phyloP scores from a whole-genome alignment of 352 stramenopile genomes.

The Blastocystis hominis region DNA sequence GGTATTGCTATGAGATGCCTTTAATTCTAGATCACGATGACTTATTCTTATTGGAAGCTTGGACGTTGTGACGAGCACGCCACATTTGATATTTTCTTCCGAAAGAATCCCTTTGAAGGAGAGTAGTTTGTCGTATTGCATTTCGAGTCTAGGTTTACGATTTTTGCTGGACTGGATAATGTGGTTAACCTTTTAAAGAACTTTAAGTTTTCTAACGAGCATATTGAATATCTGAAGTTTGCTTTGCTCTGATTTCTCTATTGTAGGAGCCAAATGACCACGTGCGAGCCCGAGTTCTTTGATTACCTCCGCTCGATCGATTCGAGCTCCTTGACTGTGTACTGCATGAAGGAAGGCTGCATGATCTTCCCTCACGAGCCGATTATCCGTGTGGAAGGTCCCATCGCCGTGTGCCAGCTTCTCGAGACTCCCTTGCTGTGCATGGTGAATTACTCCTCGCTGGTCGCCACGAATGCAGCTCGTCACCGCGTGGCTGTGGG shows the following conservation, averaged over 20 bases:
- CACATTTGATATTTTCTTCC: slow-evolving; percentile 93
- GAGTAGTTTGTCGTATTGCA: slow-evolving; percentile 62
- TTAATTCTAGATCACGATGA: slow-evolving; percentile 72
- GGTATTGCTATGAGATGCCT: slow-evolving; percentile 62
- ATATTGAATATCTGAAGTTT: slow-evolving; percentile 83
- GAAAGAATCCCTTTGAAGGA: slow-evolving; percentile 95
- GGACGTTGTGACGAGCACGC: slow-evolving; percentile 79
- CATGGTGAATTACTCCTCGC: slow-evolving; percentile 89
- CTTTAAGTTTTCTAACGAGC: slow-evolving; percentile 80
- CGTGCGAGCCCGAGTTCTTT: slow-evolving; percentile 86
- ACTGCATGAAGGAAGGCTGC: slow-evolving; percentile 83
- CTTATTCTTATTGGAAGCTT: slow-evolving; percentile 95
- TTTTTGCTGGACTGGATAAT: slow-evolving; percentile 83
- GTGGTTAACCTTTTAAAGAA: slow-evolving; percentile 75
- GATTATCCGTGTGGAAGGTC: slow-evolving; percentile 81
- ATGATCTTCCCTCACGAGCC: slow-evolving; percentile 89
- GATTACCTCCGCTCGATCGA: slow-evolving; percentile 82
- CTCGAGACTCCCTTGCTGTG: slow-evolving; percentile 95
- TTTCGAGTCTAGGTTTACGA: slow-evolving; percentile 68
- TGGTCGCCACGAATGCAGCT: slow-evolving; percentile 92
- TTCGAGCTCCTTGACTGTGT: slow-evolving; percentile 80
- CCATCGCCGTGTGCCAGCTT: slow-evolving; percentile 84
- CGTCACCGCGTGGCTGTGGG: slow-evolving; percentile 85
- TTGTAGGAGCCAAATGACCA: slow-evolving; percentile 59
- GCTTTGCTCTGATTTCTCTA: neutral